Percentiles rank a stretch among this genome's conserved stretches.
phyloP scores from a whole-genome alignment of 2,329 filamentous ascomycete species.

The Blastomyces emzantsi region DNA sequence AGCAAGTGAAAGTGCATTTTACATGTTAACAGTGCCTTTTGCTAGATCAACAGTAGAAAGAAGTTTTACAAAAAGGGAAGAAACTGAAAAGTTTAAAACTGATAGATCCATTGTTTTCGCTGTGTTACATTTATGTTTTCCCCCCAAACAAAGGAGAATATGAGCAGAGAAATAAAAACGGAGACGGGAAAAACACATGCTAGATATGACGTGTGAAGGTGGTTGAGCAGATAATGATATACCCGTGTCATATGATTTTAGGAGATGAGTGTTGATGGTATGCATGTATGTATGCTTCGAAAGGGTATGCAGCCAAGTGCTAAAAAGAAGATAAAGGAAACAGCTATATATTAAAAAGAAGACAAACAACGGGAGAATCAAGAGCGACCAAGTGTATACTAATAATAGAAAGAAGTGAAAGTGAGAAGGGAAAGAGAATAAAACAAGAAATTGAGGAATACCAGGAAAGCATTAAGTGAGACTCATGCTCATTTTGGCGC shows the following conservation, averaged over 20 bases:
- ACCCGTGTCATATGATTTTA: background rate
- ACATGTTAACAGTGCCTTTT: background rate
- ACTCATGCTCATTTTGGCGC: conserved; percentile 14
- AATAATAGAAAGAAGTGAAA: background rate
- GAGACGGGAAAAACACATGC: background rate
- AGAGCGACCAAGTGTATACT: background rate
- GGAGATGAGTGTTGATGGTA: conserved; percentile 2
- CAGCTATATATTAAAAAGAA: background rate
- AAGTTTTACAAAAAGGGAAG: background rate
- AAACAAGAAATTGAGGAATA: background rate
- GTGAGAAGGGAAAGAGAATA: background rate
- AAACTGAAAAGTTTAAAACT: background rate
- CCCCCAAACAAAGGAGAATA: background rate
- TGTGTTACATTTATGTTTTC: background rate
- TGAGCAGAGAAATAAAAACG: background rate
- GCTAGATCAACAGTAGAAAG: background rate
- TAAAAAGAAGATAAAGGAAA: background rate
- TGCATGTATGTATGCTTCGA: conserved; percentile 1
- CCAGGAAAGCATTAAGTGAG: background rate
- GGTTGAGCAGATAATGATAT: background rate
- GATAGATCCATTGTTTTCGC: background rate
- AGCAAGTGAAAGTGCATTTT: background rate
- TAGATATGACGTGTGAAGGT: background rate
- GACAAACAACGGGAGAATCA: background rate
- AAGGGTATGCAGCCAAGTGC: background rate